Evolutionary conservation across 371 early-diverging fungal species (phyloP).

Genomic region (Paraphysoderma sedebokerense): DNA sequence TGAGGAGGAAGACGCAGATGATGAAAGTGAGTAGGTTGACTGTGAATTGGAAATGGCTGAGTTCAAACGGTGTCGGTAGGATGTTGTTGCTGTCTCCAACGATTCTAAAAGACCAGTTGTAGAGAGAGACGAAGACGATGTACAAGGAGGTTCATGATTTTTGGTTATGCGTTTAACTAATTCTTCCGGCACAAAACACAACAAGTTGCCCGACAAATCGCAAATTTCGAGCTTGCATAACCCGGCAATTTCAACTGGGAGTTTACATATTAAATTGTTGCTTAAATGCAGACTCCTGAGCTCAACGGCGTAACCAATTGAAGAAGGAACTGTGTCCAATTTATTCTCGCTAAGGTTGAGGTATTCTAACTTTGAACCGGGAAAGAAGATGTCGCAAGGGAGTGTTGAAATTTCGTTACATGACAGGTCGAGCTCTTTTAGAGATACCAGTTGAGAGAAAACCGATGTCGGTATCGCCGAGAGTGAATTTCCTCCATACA

Average conservation of each 20-base stretch:
- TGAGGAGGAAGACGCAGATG: too few species aligned
- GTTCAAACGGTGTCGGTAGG: too few species aligned
- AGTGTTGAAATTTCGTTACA: constrained; percentile 28
- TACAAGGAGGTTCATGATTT: constrained; percentile 1
- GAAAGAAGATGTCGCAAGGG: constrained; percentile 22
- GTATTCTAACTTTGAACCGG: constrained; percentile 13
- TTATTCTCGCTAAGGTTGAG: constrained; percentile 30
- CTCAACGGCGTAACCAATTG: constrained; percentile 21
- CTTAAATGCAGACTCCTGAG: constrained; percentile 30
- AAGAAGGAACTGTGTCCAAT: constrained; percentile 34
- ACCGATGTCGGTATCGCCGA: constrained; percentile 3
- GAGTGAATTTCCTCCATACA: constrained; percentile 2
- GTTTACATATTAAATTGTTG: constrained; percentile 32
- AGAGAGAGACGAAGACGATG: too few species aligned
- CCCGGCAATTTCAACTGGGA: constrained; percentile 36
- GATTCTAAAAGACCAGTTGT: too few species aligned
- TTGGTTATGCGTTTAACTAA: background rate
- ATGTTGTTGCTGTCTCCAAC: too few species aligned
- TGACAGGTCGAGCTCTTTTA: constrained; percentile 30
- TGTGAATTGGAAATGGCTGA: too few species aligned
- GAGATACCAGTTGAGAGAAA: constrained; percentile 10
- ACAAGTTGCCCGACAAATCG: constrained; percentile 36
- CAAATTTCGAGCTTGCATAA: constrained; percentile 28
- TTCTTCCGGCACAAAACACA: constrained; percentile 34
- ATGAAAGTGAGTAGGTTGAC: too few species aligned